phyloP scores from a whole-genome alignment of 1,284 basidiomycete species.

The Marasmius sp. region DNA sequence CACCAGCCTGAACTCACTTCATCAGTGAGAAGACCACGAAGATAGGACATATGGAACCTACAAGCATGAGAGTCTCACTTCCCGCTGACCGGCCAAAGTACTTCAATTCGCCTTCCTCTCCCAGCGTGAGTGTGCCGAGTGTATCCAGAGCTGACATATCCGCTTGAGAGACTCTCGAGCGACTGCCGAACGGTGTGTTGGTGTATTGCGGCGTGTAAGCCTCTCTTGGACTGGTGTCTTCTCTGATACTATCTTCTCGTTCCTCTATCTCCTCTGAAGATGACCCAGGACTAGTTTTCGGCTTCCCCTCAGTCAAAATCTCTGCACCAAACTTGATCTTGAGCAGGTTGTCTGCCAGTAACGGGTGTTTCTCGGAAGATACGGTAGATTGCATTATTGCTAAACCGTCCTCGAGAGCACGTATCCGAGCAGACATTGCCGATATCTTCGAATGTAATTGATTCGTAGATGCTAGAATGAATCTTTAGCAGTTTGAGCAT shows the following conservation, averaged over 20 bases:
- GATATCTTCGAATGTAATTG: constrained; percentile 48
- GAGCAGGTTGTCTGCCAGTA: constrained; percentile 45
- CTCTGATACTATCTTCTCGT: constrained; percentile 15
- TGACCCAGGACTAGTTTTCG: neutral
- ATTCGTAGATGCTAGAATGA: constrained; percentile 48
- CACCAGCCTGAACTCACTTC: neutral
- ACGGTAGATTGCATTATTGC: constrained; percentile 45
- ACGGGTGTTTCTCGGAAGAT: constrained; percentile 44
- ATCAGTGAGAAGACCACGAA: neutral
- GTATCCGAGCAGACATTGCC: constrained; percentile 49
- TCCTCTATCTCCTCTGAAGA: neutral
- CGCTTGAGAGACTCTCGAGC: constrained; percentile 22
- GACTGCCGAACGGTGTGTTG: neutral
- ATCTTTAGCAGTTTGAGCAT: constrained; percentile 3
- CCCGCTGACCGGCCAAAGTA: constrained; percentile 43
- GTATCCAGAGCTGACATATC: constrained; percentile 29
- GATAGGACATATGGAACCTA: neutral
- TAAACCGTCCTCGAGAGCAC: constrained; percentile 49
- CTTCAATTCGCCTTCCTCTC: constrained; percentile 49
- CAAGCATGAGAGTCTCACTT: constrained; percentile 35
- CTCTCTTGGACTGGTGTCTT: constrained; percentile 4
- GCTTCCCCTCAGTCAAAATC: constrained; percentile 21
- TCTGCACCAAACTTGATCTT: constrained; percentile 49
- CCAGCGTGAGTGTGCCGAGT: constrained; percentile 49
- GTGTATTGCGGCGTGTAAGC: too few species aligned